phyloP scores from a whole-genome alignment of 805 yeast species.

The Wickerhamiella hasegawae region DNA sequence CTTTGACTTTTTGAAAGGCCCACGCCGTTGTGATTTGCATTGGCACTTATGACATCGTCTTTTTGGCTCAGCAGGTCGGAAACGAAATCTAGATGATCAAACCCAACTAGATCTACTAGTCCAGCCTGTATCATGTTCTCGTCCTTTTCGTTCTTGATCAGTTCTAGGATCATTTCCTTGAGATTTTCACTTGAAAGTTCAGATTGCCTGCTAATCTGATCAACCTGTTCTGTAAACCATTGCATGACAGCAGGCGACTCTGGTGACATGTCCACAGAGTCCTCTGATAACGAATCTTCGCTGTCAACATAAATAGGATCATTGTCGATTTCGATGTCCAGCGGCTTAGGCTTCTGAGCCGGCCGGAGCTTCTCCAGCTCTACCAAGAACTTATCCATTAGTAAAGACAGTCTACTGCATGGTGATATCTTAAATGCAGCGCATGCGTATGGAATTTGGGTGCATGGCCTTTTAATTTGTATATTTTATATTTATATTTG shows the following conservation, averaged over 20 bases:
- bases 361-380: neutral
- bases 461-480: too few relatives aligned
- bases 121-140: constrained; percentile 7
- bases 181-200: neutral
- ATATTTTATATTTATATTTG: too few relatives aligned
- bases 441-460: too few relatives aligned
- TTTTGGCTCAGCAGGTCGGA: constrained; percentile 37
- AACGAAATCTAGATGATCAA: constrained; percentile 70
- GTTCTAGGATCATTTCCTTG: neutral
- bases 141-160: neutral
- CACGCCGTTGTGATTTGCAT: constrained; percentile 17
- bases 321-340: constrained; percentile 9
- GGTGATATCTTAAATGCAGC: too few relatives aligned
- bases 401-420: too few relatives aligned
- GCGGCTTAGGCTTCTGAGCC: neutral
- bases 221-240: neutral
- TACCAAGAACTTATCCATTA: neutral
- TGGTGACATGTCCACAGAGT: too few relatives aligned
- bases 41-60: constrained; percentile 10
- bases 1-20: constrained; percentile 8
- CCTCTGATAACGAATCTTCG: constrained; percentile 1
- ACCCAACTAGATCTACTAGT: constrained; percentile 69
- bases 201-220: neutral
- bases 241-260: constrained; percentile 1
- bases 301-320: constrained; percentile 6